phyloP scores from a whole-genome alignment of 176 grass and related monocot genomes.

The Phoenix roebelenii region DNA sequence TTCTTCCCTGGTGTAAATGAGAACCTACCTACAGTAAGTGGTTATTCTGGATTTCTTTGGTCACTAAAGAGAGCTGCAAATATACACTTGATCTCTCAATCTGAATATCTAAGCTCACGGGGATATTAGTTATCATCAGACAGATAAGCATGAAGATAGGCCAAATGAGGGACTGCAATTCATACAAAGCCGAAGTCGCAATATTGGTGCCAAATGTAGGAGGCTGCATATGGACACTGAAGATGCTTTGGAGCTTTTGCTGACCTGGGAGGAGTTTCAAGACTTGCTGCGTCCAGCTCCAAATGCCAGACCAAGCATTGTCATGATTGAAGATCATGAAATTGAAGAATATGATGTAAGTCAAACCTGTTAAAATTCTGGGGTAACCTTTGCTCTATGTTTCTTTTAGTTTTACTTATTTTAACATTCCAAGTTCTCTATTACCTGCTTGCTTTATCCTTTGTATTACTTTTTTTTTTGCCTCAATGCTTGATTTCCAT shows the following conservation, averaged over 20 bases:
- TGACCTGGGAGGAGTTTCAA: conserved; percentile 95
- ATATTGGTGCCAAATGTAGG: conserved; percentile 78
- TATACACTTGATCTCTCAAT: conserved; percentile 45
- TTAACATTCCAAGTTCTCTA: too few relatives aligned
- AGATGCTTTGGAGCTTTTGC: conserved; percentile 84
- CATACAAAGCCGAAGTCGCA: conserved; percentile 74
- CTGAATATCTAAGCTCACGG: conserved; percentile 50
- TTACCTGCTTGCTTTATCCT: too few relatives aligned
- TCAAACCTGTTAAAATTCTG: not conserved
- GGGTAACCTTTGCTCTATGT: too few relatives aligned
- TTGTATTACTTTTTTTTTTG: too few relatives aligned
- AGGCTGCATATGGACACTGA: conserved; percentile 78
- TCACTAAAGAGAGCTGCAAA: conserved; percentile 57
- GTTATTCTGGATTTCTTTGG: conserved; percentile 79
- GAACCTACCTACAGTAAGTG: conserved; percentile 60
- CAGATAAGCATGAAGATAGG: conserved; percentile 42
- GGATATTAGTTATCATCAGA: conserved; percentile 65
- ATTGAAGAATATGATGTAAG: conserved; percentile 99
- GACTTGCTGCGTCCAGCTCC: conserved; percentile 92
- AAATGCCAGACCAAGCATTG: conserved; percentile 65
- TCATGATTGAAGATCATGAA: conserved; percentile 90
- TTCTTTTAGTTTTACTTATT: too few relatives aligned
- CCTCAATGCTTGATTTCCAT: too few relatives aligned
- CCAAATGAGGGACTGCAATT: conserved; percentile 48
- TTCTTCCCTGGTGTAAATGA: conserved; percentile 63